Percentiles rank a stretch among this genome's conserved stretches.
phyloP scores from a whole-genome alignment of 164 flowering plant genomes.

The Magnolia kwangsiensis region DNA sequence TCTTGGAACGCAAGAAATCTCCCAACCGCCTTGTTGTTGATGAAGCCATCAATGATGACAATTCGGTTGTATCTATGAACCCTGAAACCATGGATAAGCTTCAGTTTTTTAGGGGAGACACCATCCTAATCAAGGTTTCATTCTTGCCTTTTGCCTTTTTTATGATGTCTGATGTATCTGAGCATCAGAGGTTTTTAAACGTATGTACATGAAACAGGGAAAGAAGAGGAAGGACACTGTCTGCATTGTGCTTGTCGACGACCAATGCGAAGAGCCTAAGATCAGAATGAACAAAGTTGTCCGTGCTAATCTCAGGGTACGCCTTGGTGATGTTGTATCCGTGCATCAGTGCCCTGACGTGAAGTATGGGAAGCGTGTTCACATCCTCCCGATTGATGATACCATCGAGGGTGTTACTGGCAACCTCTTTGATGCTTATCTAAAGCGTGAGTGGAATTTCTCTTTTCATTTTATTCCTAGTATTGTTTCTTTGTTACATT shows the following conservation, averaged over 20 bases:
- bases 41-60: constrained; percentile 40
- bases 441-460: constrained; percentile 14
- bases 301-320: constrained; percentile 23
- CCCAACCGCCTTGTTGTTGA: constrained; percentile 37
- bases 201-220: constrained; percentile 21
- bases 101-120: constrained; percentile 38
- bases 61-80: constrained; percentile 34
- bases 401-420: constrained; percentile 25
- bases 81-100: constrained; percentile 43
- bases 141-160: neutral
- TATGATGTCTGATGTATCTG: no score
- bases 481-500: neutral
- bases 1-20: constrained; percentile 36
- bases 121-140: constrained; percentile 35
- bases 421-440: constrained; percentile 21
- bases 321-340: constrained; percentile 25
- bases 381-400: constrained; percentile 23
- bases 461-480: neutral
- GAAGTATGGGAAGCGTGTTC: constrained; percentile 24
- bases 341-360: constrained; percentile 26
- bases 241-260: constrained; percentile 22
- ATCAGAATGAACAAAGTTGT: constrained; percentile 26
- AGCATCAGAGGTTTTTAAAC: constrained; percentile 4
- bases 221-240: constrained; percentile 20
- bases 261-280: constrained; percentile 21